Evolutionary conservation across 106 monocot species (phyloP).

Genomic region (Dioscorea zingiberensis): DNA sequence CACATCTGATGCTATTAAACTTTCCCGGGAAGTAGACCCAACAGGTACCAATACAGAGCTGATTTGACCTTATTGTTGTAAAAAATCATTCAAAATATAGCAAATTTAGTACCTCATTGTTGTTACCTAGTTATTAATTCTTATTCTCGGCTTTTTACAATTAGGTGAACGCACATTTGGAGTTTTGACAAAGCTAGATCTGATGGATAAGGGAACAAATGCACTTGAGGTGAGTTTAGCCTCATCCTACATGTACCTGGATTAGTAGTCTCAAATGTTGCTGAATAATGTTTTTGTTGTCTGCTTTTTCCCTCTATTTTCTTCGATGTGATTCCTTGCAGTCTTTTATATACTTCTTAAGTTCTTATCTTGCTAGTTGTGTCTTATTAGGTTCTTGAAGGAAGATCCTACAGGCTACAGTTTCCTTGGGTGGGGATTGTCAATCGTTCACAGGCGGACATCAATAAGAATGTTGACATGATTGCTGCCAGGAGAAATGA

Average conservation of each 20-base stretch:
- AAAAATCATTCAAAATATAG: no score
- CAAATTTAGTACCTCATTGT: no score
- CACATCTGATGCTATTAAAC: constrained; percentile 49
- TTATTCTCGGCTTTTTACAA: not conserved
- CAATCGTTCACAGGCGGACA: constrained; percentile 47
- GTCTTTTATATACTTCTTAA: no score
- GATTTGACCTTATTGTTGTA: no score
- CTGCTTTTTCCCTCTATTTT: not conserved
- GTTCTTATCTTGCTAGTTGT: not conserved
- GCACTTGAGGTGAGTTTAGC: constrained; percentile 32
- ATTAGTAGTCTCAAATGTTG: not conserved
- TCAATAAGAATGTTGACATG: constrained; percentile 40
- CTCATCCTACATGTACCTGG: not conserved
- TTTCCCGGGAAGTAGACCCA: constrained; percentile 39
- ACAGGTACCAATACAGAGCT: constrained; percentile 14
- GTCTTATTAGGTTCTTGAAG: constrained; percentile 37
- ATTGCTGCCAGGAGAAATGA: constrained; percentile 33
- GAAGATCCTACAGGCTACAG: constrained; percentile 36
- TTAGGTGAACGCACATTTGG: constrained; percentile 51
- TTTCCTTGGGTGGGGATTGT: constrained; percentile 47
- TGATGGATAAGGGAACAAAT: constrained; percentile 35
- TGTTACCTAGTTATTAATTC: not conserved
- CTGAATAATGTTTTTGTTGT: not conserved
- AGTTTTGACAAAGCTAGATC: constrained; percentile 48
- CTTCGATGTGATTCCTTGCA: no score